Evolutionary conservation across 108 stramenopile species (phyloP).

Genomic region (Parmales sp.): DNA sequence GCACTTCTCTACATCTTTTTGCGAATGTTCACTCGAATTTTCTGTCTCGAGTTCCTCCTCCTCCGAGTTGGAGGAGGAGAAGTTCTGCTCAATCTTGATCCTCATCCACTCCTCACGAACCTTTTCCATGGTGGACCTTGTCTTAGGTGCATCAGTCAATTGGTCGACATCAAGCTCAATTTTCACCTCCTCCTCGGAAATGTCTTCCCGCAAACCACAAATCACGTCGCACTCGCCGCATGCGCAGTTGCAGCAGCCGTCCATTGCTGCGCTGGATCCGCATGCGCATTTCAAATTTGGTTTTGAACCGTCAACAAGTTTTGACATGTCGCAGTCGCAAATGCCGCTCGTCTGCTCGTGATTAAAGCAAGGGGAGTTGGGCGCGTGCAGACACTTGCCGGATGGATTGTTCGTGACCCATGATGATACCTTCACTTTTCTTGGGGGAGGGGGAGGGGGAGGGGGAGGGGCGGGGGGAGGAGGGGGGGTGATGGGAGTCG

Average conservation of each 20-base stretch:
- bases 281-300: background rate
- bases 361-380: background rate
- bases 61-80: background rate
- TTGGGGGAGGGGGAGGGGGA: background rate
- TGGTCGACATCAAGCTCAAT: background rate
- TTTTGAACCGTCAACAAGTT: background rate
- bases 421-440: background rate
- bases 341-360: no score
- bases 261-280: background rate
- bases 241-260: slow-evolving; percentile 6
- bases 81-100: background rate
- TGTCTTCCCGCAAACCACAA: background rate
- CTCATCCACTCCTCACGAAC: background rate
- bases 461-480: background rate
- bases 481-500: background rate
- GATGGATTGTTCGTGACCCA: background rate
- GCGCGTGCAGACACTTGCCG: background rate
- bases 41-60: background rate
- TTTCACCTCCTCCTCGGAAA: background rate
- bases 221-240: slow-evolving; percentile 1
- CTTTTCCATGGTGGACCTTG: background rate
- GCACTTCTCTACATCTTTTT: background rate
- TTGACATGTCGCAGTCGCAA: background rate
- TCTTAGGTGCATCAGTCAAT: background rate
- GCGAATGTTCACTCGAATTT: background rate